Percentiles rank a stretch among this genome's conserved stretches.
phyloP scores from a whole-genome alignment of 179 eudicot species.

The Nepenthes alata region DNA sequence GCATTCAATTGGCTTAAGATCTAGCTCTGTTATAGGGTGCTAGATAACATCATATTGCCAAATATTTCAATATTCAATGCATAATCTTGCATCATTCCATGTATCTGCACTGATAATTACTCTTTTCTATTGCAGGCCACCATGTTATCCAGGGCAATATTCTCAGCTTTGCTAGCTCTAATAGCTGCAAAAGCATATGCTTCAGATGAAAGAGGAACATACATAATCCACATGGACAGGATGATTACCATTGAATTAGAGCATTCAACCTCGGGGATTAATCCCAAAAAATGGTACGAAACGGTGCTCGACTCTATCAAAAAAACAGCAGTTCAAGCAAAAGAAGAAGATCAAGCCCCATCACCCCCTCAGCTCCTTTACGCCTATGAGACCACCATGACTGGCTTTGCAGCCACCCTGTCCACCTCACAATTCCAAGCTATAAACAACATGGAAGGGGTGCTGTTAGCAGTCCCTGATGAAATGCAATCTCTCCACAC shows the following conservation, averaged over 20 bases:
- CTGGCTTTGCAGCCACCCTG: constrained; percentile 57
- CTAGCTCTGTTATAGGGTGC: too few relatives aligned
- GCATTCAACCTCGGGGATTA: constrained; percentile 6
- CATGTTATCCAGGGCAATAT: constrained; percentile 11
- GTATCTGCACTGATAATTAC: not conserved
- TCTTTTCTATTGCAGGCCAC: constrained; percentile 8
- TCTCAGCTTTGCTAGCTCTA: constrained; percentile 11
- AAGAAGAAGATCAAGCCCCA: constrained; percentile 14
- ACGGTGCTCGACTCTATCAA: constrained; percentile 23
- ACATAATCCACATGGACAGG: constrained; percentile 48
- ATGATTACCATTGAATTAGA: constrained; percentile 22
- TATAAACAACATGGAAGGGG: constrained; percentile 28
- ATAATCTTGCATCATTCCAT: too few relatives aligned
- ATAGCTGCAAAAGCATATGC: constrained; percentile 17
- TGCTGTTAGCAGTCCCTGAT: constrained; percentile 33
- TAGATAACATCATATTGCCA: too few relatives aligned
- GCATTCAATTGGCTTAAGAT: too few relatives aligned
- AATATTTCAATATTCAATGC: too few relatives aligned
- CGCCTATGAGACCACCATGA: constrained; percentile 44
- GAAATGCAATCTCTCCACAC: constrained; percentile 52
- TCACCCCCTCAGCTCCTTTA: constrained; percentile 50
- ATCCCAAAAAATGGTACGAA: constrained; percentile 25
- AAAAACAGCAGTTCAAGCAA: constrained; percentile 7
- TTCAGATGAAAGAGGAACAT: constrained; percentile 22
- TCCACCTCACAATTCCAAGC: constrained; percentile 24